Evolutionary conservation across 495 filamentous ascomycete species (phyloP).

Genomic region (Penicillium samsonianum): DNA sequence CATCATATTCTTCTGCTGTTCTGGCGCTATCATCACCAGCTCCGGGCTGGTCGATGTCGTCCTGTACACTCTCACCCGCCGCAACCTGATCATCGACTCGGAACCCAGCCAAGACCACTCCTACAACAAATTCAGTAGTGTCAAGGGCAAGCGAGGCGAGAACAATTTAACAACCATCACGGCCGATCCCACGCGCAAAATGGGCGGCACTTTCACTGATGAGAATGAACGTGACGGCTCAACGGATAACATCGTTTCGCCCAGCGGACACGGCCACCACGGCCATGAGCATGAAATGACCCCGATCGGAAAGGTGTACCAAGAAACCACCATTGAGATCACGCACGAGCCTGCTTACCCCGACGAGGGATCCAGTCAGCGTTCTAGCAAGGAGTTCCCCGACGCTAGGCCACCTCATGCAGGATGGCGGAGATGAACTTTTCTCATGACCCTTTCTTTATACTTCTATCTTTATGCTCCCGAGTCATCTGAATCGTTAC

Average conservation of each 20-base stretch:
- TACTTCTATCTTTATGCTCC: background rate
- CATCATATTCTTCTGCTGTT: slow-evolving; percentile 63
- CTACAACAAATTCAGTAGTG: slow-evolving; percentile 40
- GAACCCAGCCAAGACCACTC: slow-evolving; percentile 43
- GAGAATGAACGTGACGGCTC: slow-evolving; percentile 37
- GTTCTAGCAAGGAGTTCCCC: slow-evolving; percentile 37
- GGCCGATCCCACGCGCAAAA: slow-evolving; percentile 34
- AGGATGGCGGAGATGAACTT: slow-evolving; percentile 10
- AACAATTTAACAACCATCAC: slow-evolving; percentile 38
- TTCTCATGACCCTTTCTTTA: slow-evolving; percentile 2
- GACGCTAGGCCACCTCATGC: slow-evolving; percentile 13
- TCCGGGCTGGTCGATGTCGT: slow-evolving; percentile 75
- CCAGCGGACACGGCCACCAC: slow-evolving; percentile 11
- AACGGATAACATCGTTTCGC: slow-evolving; percentile 42
- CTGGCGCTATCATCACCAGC: slow-evolving; percentile 70
- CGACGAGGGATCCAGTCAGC: slow-evolving; percentile 27
- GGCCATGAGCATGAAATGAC: slow-evolving; percentile 31
- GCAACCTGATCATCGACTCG: slow-evolving; percentile 46
- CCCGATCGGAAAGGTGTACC: slow-evolving; percentile 46
- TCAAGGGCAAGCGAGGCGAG: slow-evolving; percentile 31
- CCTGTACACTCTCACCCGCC: slow-evolving; percentile 70
- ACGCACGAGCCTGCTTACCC: slow-evolving; percentile 43
- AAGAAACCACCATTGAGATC: slow-evolving; percentile 50
- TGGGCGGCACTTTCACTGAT: slow-evolving; percentile 22
- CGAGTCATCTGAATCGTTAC: background rate